Percentiles rank a stretch among this genome's conserved stretches.
These are phyloP conservation scores for Verticillium klebahnii DNA, from an alignment of 2,329 filamentous ascomycete genomes.

Conservation along the genomic window DNA sequence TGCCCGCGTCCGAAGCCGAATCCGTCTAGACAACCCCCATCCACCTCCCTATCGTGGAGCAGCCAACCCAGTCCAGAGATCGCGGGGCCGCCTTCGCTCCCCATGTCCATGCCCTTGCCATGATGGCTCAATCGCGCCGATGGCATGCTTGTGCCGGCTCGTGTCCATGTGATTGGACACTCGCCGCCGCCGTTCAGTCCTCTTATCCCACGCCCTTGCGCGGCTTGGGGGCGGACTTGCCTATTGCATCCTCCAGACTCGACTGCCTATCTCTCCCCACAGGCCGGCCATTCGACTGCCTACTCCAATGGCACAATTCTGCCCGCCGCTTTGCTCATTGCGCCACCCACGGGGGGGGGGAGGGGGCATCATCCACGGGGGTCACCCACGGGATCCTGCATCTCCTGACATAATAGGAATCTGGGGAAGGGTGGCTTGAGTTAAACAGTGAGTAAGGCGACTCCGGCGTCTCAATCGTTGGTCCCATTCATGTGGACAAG, in stretches of 20 bases:
- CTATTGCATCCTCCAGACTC: not conserved
- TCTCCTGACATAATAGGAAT: constrained; percentile 10
- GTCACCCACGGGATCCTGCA: constrained; percentile 11
- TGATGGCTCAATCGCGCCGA: not conserved
- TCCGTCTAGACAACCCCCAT: not conserved
- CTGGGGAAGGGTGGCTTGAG: constrained; percentile 6
- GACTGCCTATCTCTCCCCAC: not conserved
- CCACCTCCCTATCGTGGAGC: constrained; percentile 1
- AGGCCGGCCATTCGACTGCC: not conserved
- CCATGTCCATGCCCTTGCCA: not conserved
- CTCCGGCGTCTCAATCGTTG: not conserved
- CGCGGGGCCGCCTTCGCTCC: not conserved
- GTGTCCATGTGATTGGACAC: not conserved
- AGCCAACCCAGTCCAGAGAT: not conserved
- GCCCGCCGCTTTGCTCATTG: constrained; percentile 8
- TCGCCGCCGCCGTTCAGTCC: not conserved
- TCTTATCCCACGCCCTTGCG: not conserved
- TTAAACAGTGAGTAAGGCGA: not conserved
- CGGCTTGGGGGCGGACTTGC: not conserved
- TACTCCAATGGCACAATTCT: constrained; percentile 8
- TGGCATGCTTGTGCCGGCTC: not conserved
- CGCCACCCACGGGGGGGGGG: constrained; percentile 6
- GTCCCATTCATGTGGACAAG: not conserved
- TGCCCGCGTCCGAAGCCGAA: not conserved
- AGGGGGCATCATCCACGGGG: not conserved